Evolutionary conservation across 2,329 filamentous ascomycete species (phyloP), one percentile per base, ranked within the genome.

Genomic region (Anthostomella pinea): DNA sequence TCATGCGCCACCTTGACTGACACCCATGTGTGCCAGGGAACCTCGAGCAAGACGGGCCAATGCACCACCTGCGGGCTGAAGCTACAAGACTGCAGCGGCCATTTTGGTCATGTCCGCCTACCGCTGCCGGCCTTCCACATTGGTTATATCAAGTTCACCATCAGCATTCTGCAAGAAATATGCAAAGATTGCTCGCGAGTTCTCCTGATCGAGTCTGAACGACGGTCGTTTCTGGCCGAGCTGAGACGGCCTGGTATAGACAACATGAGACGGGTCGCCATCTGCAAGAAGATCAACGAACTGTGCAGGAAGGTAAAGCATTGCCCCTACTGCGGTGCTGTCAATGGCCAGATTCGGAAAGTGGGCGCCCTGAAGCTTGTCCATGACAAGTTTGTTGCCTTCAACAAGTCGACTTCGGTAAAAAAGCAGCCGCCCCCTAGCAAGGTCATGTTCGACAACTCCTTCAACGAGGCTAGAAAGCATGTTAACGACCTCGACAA

Each of bases 51-150:
- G 65, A 76, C 70, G 3, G 85, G 79, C 16, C 75, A 70, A 41
- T 98, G 93, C 62, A 70, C 79, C 27, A 97, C 93, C 10, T 98
- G 93, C 60, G 80, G 86, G 30, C 80, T 90, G 57, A 76, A 81
- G 11, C 71, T 97, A 19, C 79, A 88, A 53, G 81, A 84, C 48
- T 98, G 93, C 64, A 93, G 88, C 52, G 93, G 93, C 9, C 93
- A 98, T 64, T 98, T 97, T 57, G 93, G 93, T 30, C 85, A 96
- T 64, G 85, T 98, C 54, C 82, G 87, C 55, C 77, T 98, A 10
- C 87, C 91, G 1, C 72, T 98, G 33, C 93, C 93, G 4, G 88
- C 85, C 27, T 97, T 97, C 58, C 93, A 98, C 59, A 89, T 97
- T 48, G 93, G 93, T 23, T 98, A 96, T 60, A 78, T 98, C 53